Evolutionary conservation across 768 basidiomycete species (phyloP), one percentile per base, ranked within the genome.

Genomic region (Leucosporidium scottii): DNA sequence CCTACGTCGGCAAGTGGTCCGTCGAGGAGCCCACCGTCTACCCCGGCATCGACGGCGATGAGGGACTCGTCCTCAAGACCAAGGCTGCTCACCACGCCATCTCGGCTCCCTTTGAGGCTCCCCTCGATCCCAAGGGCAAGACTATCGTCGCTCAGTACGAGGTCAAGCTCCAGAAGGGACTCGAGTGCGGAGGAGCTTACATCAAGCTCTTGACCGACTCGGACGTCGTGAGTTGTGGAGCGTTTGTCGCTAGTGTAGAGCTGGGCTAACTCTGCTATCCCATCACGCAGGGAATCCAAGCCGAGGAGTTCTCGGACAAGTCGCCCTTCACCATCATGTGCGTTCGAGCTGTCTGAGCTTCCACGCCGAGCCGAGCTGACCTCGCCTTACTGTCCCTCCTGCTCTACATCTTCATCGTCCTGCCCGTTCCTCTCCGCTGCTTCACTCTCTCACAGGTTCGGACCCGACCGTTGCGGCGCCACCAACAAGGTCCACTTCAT

Each of bases 161-260:
- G 78, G 96, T 96, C 82, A 94, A 98, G 81, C 93, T 96, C 79
- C 73, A 99, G 83, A 93, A 97, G 80, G 93, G 94, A 53, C 91
- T 96, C 58, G 96, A 96, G 81, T 98, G 96, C 75, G 96, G 96
- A 79, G 96, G 96, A 82, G 96, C 96, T 49, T 99, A 99, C 81
- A 81, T 98, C 82, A 99, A 98, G 81, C 86, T 98, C 65, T 85
- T 99, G 44, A 77, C 78, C 21, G 80, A 80, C 66, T 79, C 78
- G 15, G 79, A 78, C 67, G 76, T 77, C 72, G 79, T 78, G 25
- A 70, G 76, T 68, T 36, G 7, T 36, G 34, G 34, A n/a, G 34
- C 34, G 34, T 5, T 36, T 36, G 12, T 5, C 5, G 5, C 34
- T 36, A 12, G 2, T 28, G 47, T 12, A 62, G 15, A 63, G 64